Evolutionary conservation across 2,329 filamentous ascomycete genomes (phyloP), one percentile per base, ranked within the genome.

Genomic region (Fusarium dimerum): DNA sequence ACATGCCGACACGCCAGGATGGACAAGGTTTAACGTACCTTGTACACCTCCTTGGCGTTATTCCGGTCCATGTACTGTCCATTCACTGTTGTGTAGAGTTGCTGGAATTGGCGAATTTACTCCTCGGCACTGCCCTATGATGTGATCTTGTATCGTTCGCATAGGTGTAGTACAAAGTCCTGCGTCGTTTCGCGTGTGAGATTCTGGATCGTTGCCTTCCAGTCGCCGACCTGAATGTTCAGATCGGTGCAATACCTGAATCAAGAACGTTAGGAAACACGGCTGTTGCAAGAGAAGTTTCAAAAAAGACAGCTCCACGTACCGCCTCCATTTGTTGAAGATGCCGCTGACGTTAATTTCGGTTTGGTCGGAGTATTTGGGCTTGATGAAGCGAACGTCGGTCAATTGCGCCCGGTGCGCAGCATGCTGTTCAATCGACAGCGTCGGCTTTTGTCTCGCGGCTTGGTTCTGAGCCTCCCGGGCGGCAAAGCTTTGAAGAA

Each of bases 61-160:
- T 48, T 48, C 4, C 18, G 3, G 30, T 48, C 40, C 12, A 61
- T 55, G 26, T 64, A 67, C 40, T 42, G 26, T 11, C 64, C 44
- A 20, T 52, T 60, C 11, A 64, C 46, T 12, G 47, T 63, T 5
- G 51, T 65, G 30, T 67, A 66, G 6, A 67, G 56, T 44, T 66
- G 45, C 48, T 67, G 49, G 42, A 64, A 68, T 38, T 68, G 40
- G 18, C 54, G 54, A 38, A 64, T 65, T 47, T 67, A 68, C 38
- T 60, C 56, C 26, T 59, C 12, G 18, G 45, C 52, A 5, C 44
- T 60, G 17, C 60, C 57, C 48, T 36, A 62, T 9, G 55, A 67
- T 40, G 40, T 58, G 40, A 66, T 61, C 34, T 58, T 66, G 18
- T 54, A 61, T 18, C 44, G 51, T 40, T 60, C 48, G 34, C 49